phyloP scores from a whole-genome alignment of 345 rosid genomes.

The Camelina sativa region DNA sequence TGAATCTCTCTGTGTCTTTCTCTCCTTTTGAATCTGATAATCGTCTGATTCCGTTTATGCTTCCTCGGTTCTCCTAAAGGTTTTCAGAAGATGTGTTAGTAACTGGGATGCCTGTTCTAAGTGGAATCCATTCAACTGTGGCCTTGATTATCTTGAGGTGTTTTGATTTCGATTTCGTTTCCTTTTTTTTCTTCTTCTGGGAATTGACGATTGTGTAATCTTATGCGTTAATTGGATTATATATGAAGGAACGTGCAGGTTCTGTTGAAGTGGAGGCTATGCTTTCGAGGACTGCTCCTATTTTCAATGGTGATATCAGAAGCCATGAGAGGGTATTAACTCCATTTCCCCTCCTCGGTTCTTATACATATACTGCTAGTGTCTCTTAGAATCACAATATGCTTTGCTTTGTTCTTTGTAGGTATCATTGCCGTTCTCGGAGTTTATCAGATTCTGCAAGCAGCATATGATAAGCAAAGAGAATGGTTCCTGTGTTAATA shows the following conservation, averaged over 20 bases:
- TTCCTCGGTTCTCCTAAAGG: constrained; percentile 49
- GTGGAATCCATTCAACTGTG: constrained; percentile 75
- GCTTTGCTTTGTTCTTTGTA: constrained; percentile 32
- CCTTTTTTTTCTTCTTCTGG: neutral
- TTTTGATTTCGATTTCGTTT: neutral
- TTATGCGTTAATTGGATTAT: constrained; percentile 24
- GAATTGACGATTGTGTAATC: neutral
- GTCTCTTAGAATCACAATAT: neutral
- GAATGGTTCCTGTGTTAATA: constrained; percentile 24
- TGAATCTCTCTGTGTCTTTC: neutral
- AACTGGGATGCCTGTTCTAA: constrained; percentile 65
- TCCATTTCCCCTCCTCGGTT: constrained; percentile 3
- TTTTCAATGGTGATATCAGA: constrained; percentile 83
- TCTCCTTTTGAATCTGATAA: constrained; percentile 2
- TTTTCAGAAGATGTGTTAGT: constrained; percentile 59
- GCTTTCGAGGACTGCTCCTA: constrained; percentile 71
- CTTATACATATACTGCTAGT: neutral
- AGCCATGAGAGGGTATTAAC: constrained; percentile 82
- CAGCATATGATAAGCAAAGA: constrained; percentile 49
- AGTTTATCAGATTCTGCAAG: constrained; percentile 71
- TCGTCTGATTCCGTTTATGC: constrained; percentile 6
- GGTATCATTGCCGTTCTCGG: constrained; percentile 82
- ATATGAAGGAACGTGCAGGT: constrained; percentile 66
- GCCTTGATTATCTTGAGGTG: constrained; percentile 82
- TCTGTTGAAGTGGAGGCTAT: constrained; percentile 73